Conservation (phyloP, 2,329 filamentous ascomycete species). For the Neospermospora avenae region DNA sequence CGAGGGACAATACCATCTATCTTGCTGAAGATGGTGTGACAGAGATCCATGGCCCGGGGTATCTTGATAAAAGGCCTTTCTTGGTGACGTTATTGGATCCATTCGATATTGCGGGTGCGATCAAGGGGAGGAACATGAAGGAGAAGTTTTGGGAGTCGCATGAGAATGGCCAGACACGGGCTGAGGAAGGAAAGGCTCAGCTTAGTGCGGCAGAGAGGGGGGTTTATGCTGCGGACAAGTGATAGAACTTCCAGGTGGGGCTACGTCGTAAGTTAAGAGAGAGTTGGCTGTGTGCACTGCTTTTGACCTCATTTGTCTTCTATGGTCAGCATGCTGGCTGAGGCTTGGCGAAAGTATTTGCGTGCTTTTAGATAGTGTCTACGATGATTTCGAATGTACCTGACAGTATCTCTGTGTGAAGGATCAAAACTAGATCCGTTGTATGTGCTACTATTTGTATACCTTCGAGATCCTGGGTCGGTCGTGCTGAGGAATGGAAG, state of each 20-base stretch:
- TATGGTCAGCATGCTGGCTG: too few relatives aligned
- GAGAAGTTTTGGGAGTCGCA: slow-evolving; percentile 31
- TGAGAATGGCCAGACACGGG: slow-evolving; percentile 8
- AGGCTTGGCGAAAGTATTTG: too few relatives aligned
- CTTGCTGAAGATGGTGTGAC: slow-evolving; percentile 47
- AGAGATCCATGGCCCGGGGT: slow-evolving; percentile 48
- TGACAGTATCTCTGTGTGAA: too few relatives aligned
- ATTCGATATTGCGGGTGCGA: slow-evolving; percentile 30
- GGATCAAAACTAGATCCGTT: too few relatives aligned
- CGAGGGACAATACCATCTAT: slow-evolving; percentile 46
- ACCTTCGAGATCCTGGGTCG: slow-evolving; percentile 85
- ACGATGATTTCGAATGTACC: too few relatives aligned
- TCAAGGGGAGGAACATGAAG: slow-evolving; percentile 26
- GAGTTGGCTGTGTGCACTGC: neutral
- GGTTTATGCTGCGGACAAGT: neutral
- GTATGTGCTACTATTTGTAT: slow-evolving; percentile 95
- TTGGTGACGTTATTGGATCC: slow-evolving; percentile 32
- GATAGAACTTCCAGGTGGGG: neutral
- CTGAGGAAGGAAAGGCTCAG: neutral
- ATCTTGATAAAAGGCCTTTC: slow-evolving; percentile 43
- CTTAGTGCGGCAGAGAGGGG: slow-evolving; percentile 6
- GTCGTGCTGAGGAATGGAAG: slow-evolving; percentile 48
- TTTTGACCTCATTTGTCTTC: too few relatives aligned
- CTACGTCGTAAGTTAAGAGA: neutral
- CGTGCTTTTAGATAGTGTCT: too few relatives aligned